Percentiles rank a stretch among this genome's conserved stretches.
Conservation (phyloP, 495 filamentous ascomycete species). For the Neurospora sp. region DNA sequence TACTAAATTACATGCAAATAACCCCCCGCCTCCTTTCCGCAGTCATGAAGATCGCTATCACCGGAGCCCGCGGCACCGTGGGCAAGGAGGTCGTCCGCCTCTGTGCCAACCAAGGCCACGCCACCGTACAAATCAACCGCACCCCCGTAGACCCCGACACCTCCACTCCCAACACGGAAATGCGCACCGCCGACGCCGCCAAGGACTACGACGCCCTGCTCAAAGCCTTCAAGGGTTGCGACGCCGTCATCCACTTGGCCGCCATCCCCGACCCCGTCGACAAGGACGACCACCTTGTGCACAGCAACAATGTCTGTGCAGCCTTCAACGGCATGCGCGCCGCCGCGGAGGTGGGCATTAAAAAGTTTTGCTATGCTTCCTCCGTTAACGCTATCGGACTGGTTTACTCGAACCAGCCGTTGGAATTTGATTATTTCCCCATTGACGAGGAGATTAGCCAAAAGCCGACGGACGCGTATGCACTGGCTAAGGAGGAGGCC, state of each 20-base stretch:
- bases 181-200: neutral
- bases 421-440: neutral
- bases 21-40: neutral
- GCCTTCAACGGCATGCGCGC: neutral
- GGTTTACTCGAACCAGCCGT: neutral
- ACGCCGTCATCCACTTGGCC: neutral
- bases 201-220: neutral
- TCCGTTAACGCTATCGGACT: neutral
- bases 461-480: neutral
- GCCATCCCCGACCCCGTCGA: neutral
- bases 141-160: neutral
- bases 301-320: neutral
- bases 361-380: neutral
- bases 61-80: neutral
- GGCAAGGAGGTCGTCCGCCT: neutral
- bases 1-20: neutral
- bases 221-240: neutral
- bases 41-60: neutral
- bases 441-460: neutral
- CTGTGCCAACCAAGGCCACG: neutral
- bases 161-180: neutral
- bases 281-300: neutral
- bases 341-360: neutral
- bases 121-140: neutral
- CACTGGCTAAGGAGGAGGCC: neutral